A percentile compares a stretch with the other conserved stretches of the same genome.
phyloP scores from a whole-genome alignment of 345 rosid species.

The Bruguiera parviflora region DNA sequence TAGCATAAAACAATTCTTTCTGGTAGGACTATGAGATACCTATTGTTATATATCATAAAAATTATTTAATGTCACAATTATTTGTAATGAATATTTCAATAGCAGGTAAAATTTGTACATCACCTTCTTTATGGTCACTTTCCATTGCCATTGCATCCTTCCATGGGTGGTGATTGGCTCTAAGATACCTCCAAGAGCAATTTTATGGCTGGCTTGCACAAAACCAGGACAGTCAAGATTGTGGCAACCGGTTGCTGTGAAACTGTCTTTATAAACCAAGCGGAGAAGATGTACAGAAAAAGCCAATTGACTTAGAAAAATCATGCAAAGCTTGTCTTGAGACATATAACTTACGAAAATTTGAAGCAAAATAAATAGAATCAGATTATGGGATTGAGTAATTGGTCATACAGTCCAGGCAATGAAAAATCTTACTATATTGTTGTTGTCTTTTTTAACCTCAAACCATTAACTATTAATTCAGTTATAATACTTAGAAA shows the following conservation, averaged over 20 bases:
- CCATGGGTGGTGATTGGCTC: background rate
- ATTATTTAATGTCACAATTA: too few relatives aligned
- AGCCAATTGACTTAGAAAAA: too few relatives aligned
- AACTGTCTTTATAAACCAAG: background rate
- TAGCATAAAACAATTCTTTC: too few relatives aligned
- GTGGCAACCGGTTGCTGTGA: background rate
- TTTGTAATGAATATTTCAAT: too few relatives aligned
- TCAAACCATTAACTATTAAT: background rate
- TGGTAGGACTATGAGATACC: too few relatives aligned
- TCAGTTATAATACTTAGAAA: background rate
- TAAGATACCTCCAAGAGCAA: background rate
- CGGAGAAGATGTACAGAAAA: background rate
- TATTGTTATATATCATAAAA: too few relatives aligned
- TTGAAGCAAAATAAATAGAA: background rate
- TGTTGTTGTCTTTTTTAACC: background rate
- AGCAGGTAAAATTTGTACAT: background rate
- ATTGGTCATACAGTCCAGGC: slow-evolving; percentile 7
- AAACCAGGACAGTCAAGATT: slow-evolving; percentile 14
- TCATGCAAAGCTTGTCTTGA: too few relatives aligned
- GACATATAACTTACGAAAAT: too few relatives aligned
- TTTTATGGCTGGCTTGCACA: slow-evolving; percentile 5
- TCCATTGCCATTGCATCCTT: too few relatives aligned
- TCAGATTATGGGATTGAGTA: background rate
- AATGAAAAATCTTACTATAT: background rate
- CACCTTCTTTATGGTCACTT: too few relatives aligned